Percentiles rank a stretch among this genome's conserved stretches.
Conservation (phyloP, 2,329 filamentous ascomycete species). For the Scedosporium boydii region DNA sequence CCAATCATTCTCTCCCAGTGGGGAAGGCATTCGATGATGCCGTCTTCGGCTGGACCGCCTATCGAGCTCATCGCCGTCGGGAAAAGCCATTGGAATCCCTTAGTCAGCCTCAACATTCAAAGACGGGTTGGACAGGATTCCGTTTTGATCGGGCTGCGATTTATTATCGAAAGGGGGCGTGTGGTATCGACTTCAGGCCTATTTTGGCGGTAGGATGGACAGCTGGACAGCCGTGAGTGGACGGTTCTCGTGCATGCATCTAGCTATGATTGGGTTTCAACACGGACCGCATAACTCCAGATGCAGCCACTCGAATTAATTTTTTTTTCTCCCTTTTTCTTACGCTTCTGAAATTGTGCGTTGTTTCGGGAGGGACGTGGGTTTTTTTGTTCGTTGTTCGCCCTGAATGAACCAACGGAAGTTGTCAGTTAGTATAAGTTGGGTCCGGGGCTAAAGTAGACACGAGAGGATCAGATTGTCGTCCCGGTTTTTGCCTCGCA, state of each 20-base stretch:
- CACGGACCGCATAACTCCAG: slow-evolving; percentile 5
- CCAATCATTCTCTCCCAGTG: slow-evolving; percentile 21
- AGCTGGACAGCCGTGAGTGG: slow-evolving; percentile 7
- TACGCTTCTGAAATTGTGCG: slow-evolving; percentile 1
- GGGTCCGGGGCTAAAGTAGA: neutral
- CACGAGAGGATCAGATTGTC: neutral
- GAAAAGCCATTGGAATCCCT: slow-evolving; percentile 12
- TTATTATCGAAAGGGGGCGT: neutral
- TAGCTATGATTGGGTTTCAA: slow-evolving; percentile 7
- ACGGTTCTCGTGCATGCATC: neutral
- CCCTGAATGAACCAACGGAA: slow-evolving; percentile 1
- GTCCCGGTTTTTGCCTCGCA: neutral
- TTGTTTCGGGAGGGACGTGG: neutral
- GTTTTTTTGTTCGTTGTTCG: neutral
- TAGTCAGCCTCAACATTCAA: slow-evolving; percentile 7
- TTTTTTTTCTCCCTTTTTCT: neutral
- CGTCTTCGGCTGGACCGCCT: slow-evolving; percentile 10
- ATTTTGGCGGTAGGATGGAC: neutral
- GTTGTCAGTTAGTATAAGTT: slow-evolving; percentile 4
- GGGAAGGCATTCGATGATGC: slow-evolving; percentile 12
- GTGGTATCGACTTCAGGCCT: slow-evolving; percentile 5
- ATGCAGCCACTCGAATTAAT: slow-evolving; percentile 7
- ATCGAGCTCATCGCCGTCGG: slow-evolving; percentile 11
- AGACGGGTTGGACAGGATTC: slow-evolving; percentile 1
- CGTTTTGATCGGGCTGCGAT: neutral